Evolutionary conservation across 495 filamentous ascomycete genomes (phyloP).

Genomic region (Penicillium angulare): DNA sequence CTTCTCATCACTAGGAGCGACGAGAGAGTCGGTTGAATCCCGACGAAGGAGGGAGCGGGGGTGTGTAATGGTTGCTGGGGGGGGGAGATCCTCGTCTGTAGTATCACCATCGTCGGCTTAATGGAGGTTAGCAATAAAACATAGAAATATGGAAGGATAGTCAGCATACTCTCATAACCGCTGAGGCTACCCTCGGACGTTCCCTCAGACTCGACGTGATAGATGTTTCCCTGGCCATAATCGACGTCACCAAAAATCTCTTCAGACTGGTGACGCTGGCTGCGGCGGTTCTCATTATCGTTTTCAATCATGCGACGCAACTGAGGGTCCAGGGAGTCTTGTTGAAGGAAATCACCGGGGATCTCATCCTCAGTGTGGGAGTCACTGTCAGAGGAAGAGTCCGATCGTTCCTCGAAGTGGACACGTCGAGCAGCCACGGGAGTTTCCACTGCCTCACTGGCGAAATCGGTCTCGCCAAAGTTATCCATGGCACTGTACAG

Average conservation of each 20-base stretch:
- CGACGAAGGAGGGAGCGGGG: conserved; percentile 57
- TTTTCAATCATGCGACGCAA: conserved; percentile 69
- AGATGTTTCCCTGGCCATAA: conserved; percentile 48
- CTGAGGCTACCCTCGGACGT: conserved; percentile 60
- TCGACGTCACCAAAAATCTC: conserved; percentile 46
- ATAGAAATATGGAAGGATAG: conserved; percentile 9
- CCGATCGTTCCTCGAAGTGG: conserved; percentile 49
- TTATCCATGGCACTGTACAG: conserved; percentile 47
- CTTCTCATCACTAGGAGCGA: conserved; percentile 50
- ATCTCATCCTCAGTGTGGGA: conserved; percentile 58
- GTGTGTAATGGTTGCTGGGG: conserved; percentile 52
- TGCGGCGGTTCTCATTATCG: conserved; percentile 44
- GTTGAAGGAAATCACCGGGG: conserved; percentile 69
- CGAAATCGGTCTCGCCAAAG: conserved; percentile 43
- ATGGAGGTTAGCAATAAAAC: conserved; percentile 51
- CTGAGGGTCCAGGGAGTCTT: conserved; percentile 65
- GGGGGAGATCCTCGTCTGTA: conserved; percentile 76
- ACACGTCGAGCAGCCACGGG: conserved; percentile 48
- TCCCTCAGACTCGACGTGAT: conserved; percentile 51
- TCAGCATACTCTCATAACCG: conserved; percentile 72
- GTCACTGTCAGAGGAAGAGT: conserved; percentile 53
- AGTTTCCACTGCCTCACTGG: conserved; percentile 43
- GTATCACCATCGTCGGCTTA: conserved; percentile 79
- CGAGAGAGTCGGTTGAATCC: conserved; percentile 48
- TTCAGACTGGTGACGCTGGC: conserved; percentile 44